Conservation (phyloP, 305 asterid genomes). For the Fraxinus xanthoxyloides region DNA sequence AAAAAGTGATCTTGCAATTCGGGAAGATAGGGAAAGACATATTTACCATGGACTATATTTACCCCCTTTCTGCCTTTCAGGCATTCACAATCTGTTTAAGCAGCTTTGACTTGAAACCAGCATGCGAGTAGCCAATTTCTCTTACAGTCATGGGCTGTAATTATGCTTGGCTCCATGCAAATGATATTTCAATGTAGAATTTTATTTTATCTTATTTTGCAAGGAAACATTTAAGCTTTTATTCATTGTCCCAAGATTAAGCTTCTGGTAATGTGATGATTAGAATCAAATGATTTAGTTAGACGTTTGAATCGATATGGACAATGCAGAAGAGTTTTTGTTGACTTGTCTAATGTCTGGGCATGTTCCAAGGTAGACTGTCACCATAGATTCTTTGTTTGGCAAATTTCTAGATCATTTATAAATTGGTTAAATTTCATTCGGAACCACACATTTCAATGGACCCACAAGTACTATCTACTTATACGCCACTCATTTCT, state of each 20-base stretch:
- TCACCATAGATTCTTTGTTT: neutral
- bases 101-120: constrained; percentile 78
- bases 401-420: neutral
- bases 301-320: constrained; percentile 15
- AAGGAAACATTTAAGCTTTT: constrained; percentile 10
- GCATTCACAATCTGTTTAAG: constrained; percentile 73
- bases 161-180: neutral
- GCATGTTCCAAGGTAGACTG: neutral
- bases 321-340: constrained; percentile 7
- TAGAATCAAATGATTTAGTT: constrained; percentile 2
- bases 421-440: neutral
- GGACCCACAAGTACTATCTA: neutral
- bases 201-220: neutral
- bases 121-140: constrained; percentile 49
- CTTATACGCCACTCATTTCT: neutral
- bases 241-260: constrained; percentile 21
- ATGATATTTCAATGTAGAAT: constrained; percentile 10
- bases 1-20: constrained; percentile 60
- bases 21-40: constrained; percentile 74
- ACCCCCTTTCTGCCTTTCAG: constrained; percentile 73
- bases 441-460: too few relatives aligned
- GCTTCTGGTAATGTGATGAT: constrained; percentile 15
- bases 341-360: neutral
- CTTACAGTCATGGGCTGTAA: neutral
- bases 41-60: constrained; percentile 69